phyloP scores from a whole-genome alignment of 1,284 basidiomycete species.

The Veloporphyrellus conicus region DNA sequence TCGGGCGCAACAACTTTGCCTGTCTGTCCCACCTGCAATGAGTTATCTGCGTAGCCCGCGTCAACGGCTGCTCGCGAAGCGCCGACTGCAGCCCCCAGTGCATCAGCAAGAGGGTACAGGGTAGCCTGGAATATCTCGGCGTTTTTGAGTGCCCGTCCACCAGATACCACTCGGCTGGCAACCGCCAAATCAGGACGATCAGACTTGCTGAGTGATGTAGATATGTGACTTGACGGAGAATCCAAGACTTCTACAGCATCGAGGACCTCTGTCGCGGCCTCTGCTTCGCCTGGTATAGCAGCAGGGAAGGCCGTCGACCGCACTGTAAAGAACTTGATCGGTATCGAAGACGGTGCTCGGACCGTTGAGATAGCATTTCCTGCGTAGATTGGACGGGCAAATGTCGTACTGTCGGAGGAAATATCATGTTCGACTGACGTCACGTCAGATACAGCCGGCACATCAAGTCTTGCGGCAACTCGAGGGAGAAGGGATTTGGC shows the following conservation, averaged over 20 bases:
- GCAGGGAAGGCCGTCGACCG: conserved; percentile 91
- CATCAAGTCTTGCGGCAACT: conserved; percentile 82
- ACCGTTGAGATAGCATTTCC: conserved; percentile 97
- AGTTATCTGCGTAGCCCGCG: conserved; percentile 97
- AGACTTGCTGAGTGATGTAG: conserved; percentile 84
- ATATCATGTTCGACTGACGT: conserved; percentile 76
- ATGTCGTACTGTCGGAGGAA: conserved; percentile 68
- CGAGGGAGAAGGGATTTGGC: conserved; percentile 73
- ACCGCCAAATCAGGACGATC: conserved; percentile 90
- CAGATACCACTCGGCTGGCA: conserved; percentile 88
- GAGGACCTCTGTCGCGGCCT: conserved; percentile 57
- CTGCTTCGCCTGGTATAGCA: conserved; percentile 49
- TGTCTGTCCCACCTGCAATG: conserved; percentile 97
- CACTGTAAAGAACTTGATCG: conserved; percentile 93
- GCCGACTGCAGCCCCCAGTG: conserved; percentile 91
- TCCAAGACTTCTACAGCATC: conserved; percentile 65
- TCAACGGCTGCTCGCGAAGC: conserved; percentile 98
- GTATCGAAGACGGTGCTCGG: conserved; percentile 67
- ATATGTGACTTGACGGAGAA: conserved; percentile 70
- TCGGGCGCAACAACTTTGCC: conserved; percentile 96
- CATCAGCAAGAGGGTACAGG: conserved; percentile 88
- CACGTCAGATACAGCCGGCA: conserved; percentile 88
- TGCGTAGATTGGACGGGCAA: conserved; percentile 94
- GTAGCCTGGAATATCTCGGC: conserved; percentile 88
- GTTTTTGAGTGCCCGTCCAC: conserved; percentile 93